A percentile compares a stretch with the other conserved stretches of the same genome.
phyloP scores from a whole-genome alignment of 257 asterid species.

The Thymus quinquecostatus region DNA sequence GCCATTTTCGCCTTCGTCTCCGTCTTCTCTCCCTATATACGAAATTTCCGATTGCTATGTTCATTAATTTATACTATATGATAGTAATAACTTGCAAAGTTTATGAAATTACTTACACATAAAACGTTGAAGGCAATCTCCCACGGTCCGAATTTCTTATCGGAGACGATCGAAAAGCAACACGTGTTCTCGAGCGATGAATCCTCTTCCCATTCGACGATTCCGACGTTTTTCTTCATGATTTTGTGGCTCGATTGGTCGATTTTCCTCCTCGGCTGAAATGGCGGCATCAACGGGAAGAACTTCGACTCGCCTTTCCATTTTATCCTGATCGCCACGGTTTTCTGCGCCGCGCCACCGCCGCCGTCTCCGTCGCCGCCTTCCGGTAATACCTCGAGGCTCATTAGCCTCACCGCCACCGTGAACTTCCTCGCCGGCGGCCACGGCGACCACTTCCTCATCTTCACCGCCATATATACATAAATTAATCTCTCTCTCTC shows the following conservation, averaged over 20 bases:
- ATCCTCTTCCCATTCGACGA: conserved; percentile 53
- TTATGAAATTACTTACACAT: conserved; percentile 36
- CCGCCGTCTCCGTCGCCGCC: conserved; percentile 26
- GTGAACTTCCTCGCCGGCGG: conserved; percentile 48
- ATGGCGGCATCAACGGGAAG: conserved; percentile 51
- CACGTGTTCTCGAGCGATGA: conserved; percentile 55
- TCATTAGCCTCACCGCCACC: conserved; percentile 56
- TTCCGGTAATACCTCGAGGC: conserved; percentile 39
- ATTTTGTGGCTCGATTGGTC: conserved; percentile 44
- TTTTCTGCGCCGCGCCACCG: conserved; percentile 20
- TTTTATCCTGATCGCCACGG: conserved; percentile 47
- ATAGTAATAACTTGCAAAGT: background rate
- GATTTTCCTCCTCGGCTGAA: conserved; percentile 40
- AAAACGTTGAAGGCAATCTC: conserved; percentile 44
- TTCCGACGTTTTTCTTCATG: conserved; percentile 27
- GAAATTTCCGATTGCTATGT: background rate
- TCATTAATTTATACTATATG: too few relatives aligned
- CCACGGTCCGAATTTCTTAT: conserved; percentile 56
- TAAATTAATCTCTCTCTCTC: background rate
- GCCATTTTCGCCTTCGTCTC: conserved; percentile 47
- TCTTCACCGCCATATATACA: conserved; percentile 46
- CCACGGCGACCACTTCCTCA: conserved; percentile 57
- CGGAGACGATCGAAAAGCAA: conserved; percentile 42
- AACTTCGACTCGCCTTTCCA: conserved; percentile 73
- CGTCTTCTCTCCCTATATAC: conserved; percentile 46